Evolutionary conservation across 306 rosid genomes (phyloP), one percentile per base, ranked within the genome.

Genomic region (Cercis canadensis): DNA sequence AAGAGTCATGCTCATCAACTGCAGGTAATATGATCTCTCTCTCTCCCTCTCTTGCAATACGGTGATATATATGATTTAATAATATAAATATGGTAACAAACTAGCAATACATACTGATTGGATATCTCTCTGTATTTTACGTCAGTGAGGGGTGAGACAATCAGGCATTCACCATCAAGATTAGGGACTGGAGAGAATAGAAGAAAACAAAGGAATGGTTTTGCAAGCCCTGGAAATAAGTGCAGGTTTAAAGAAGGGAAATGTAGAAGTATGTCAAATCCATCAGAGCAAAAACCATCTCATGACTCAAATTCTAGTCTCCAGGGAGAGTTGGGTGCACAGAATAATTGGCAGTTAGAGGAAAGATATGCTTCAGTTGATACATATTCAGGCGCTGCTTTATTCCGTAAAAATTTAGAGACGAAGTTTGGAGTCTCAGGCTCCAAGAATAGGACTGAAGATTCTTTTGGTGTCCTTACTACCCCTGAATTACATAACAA

Each of bases 1-100:
- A 87, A 69, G 97, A 90, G 78, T 93, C 97, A 34, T 79, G 90
- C 81, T 84, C 98, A 69, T 80, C 96, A 83, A 80, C 87, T 58
- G 88, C 94, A 57, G 97, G 98, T 93, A 72, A 59, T 78, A 70
- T 51, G 64, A 10, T 36, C 68, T 70, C 52, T 46, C 15, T 46
- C 15, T 46, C 45, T 55, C 37, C 57, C 47, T 44, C 49, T 36
- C 65, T 10, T 65, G 13, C 37, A 15, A 66, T 44, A 62, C 7
- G 19, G 31, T 80, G 40, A n/a, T 44, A 12, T 64, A 39, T 43
- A 15, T 63, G 58, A 37, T 65, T 52, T n/a, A 24, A 24, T 24
- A 24, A 24, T 24, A 24, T 24, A 24, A 24, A 3, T 24, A 1
- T 1, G 29, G 29, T 24, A 24, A 24, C 29, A 24, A 24, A 24